phyloP scores from a whole-genome alignment of 495 filamentous ascomycete genomes.

The Talaromyces wortmannii region DNA sequence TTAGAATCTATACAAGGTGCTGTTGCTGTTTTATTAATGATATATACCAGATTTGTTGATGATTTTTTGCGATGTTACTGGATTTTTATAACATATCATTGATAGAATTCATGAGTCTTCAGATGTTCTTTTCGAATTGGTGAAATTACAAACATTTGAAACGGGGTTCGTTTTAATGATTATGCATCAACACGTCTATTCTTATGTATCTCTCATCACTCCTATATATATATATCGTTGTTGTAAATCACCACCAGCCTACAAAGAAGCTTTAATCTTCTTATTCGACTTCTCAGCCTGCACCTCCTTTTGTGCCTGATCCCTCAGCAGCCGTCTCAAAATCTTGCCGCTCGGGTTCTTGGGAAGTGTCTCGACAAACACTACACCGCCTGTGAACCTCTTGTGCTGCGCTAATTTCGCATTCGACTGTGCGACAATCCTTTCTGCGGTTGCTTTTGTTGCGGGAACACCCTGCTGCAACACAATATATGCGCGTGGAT shows the following conservation, averaged over 20 bases:
- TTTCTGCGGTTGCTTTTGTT: conserved; percentile 6
- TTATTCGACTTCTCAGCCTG: not conserved
- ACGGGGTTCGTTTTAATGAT: too few species aligned
- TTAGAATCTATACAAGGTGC: too few species aligned
- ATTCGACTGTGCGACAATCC: conserved; percentile 22
- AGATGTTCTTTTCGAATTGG: too few species aligned
- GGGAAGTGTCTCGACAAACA: conserved; percentile 52
- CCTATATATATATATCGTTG: not conserved
- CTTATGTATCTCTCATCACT: too few species aligned
- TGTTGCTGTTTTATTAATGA: too few species aligned
- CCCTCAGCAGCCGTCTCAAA: conserved; percentile 25
- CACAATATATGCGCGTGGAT: conserved; percentile 21
- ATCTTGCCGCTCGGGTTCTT: conserved; percentile 44
- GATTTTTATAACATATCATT: too few species aligned
- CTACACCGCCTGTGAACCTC: conserved; percentile 52
- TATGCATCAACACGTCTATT: too few species aligned
- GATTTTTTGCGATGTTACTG: too few species aligned
- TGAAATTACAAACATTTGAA: too few species aligned
- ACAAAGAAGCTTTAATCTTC: not conserved
- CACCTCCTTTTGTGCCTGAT: conserved; percentile 20
- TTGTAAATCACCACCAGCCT: not conserved
- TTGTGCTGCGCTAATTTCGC: conserved; percentile 46
- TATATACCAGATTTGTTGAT: too few species aligned
- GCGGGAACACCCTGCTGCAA: conserved; percentile 46
- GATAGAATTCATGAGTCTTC: too few species aligned